A percentile compares a stretch with the other conserved stretches of the same genome.
Conservation (phyloP, 495 filamentous ascomycete genomes). For the Monascus purpureus region DNA sequence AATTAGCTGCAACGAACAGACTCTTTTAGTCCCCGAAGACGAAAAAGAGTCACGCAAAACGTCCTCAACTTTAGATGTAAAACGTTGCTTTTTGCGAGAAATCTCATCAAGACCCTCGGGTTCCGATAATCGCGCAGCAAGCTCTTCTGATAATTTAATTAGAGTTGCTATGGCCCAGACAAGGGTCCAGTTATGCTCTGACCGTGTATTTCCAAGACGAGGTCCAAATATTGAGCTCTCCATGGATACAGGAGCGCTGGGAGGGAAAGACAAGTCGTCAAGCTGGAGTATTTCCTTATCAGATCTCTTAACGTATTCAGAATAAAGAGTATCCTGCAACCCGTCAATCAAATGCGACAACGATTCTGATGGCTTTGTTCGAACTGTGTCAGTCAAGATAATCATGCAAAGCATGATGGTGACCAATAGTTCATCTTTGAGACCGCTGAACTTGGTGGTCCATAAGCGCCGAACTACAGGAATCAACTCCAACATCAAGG, state of each 20-base stretch:
- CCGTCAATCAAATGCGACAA: constrained; percentile 29
- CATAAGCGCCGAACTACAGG: constrained; percentile 62
- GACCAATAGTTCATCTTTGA: constrained; percentile 61
- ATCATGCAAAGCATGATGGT: constrained; percentile 47
- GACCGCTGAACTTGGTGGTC: constrained; percentile 44
- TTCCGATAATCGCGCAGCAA: constrained; percentile 4
- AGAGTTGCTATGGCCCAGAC: constrained; percentile 27
- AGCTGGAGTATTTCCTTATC: constrained; percentile 62
- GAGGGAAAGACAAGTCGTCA: constrained; percentile 53
- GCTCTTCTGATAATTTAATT: constrained; percentile 16
- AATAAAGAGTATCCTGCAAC: constrained; percentile 47
- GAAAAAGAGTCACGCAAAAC: constrained; percentile 47
- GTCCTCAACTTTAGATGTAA: constrained; percentile 42
- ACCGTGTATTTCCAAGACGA: constrained; percentile 25
- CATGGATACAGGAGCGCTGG: constrained; percentile 7
- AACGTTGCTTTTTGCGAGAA: constrained; percentile 45
- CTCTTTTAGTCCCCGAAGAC: constrained; percentile 36
- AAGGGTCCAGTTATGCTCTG: constrained; percentile 36
- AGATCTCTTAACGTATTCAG: constrained; percentile 57
- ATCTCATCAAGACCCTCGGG: constrained; percentile 9
- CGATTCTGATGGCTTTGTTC: constrained; percentile 15
- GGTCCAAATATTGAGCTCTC: constrained; percentile 20
- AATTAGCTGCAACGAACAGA: constrained; percentile 65
- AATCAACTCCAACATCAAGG: constrained; percentile 43
- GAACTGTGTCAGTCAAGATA: constrained; percentile 15